Conservation (phyloP, 441 rosid genomes). For the Euphorbia celastroides region DNA sequence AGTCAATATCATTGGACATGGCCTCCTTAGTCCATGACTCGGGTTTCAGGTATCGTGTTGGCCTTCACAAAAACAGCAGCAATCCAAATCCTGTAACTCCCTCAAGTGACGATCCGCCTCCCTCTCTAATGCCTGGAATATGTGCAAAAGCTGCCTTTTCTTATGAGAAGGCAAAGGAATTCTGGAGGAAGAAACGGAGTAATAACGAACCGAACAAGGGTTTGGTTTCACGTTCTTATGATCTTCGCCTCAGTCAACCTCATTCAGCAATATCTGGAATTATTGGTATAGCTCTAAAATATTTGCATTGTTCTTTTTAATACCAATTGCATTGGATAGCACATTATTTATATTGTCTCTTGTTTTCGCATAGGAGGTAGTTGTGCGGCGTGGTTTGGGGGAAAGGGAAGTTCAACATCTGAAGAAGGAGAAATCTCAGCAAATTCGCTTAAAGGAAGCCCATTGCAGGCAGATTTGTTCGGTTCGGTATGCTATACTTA, state of each 20-base stretch:
- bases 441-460: constrained; percentile 39
- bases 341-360: too few relatives aligned
- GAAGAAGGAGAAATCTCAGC: constrained; percentile 15
- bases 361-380: constrained; percentile 39
- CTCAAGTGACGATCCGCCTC: constrained; percentile 41
- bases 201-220: constrained; percentile 43
- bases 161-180: constrained; percentile 50
- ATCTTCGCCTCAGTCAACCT: constrained; percentile 57
- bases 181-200: constrained; percentile 58
- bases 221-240: constrained; percentile 34
- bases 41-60: constrained; percentile 62
- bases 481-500: constrained; percentile 67
- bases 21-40: constrained; percentile 47
- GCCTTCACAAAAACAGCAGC: constrained; percentile 60
- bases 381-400: constrained; percentile 55
- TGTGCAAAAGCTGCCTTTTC: constrained; percentile 78
- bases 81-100: constrained; percentile 40
- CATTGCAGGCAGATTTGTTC: constrained; percentile 52
- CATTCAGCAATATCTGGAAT: constrained; percentile 67
- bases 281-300: constrained; percentile 40
- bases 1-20: constrained; percentile 62
- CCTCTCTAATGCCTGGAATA: constrained; percentile 61
- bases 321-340: neutral
- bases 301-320: neutral
- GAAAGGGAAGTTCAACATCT: constrained; percentile 27